These are phyloP conservation scores for Penicillium riverlandense DNA, from an alignment of 495 filamentous ascomycete species.

Conservation along the genomic window DNA sequence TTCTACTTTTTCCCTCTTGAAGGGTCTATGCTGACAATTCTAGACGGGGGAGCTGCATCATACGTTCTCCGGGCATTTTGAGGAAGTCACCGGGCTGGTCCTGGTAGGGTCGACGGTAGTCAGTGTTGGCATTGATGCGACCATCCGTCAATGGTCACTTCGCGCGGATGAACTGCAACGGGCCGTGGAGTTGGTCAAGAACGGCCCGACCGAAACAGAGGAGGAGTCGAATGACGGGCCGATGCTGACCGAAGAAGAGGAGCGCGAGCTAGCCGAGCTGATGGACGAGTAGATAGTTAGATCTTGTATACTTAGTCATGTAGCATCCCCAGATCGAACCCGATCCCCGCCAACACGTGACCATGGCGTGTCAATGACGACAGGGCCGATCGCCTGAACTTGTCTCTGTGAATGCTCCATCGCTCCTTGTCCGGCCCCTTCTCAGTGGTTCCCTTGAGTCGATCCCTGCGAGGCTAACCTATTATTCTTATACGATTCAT, in stretches of 20 bases:
- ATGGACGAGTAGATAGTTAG: constrained; percentile 52
- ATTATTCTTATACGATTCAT: not conserved
- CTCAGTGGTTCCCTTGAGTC: too few relatives aligned
- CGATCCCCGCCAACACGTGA: constrained; percentile 18
- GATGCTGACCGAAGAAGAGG: constrained; percentile 71
- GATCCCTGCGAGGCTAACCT: too few relatives aligned
- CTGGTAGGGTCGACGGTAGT: constrained; percentile 56
- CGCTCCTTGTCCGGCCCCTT: too few relatives aligned
- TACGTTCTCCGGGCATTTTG: constrained; percentile 77
- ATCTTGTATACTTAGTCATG: not conserved
- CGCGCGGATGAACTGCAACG: constrained; percentile 54
- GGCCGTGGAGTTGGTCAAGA: constrained; percentile 50
- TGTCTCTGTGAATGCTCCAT: too few relatives aligned
- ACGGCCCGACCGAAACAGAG: constrained; percentile 42
- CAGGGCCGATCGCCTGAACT: constrained; percentile 26
- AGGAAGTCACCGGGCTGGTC: constrained; percentile 79
- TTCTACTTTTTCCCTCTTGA: not conserved
- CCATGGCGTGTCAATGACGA: constrained; percentile 32
- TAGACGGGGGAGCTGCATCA: constrained; percentile 67
- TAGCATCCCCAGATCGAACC: too few relatives aligned
- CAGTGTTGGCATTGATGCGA: constrained; percentile 84
- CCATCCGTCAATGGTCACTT: constrained; percentile 75
- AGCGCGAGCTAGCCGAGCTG: constrained; percentile 78
- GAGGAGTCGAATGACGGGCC: constrained; percentile 36
- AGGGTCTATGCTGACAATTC: constrained; percentile 12